These are phyloP conservation scores for Orbilia ellipsospora DNA, from an alignment of 2,329 filamentous ascomycete genomes.

Conservation along the genomic window DNA sequence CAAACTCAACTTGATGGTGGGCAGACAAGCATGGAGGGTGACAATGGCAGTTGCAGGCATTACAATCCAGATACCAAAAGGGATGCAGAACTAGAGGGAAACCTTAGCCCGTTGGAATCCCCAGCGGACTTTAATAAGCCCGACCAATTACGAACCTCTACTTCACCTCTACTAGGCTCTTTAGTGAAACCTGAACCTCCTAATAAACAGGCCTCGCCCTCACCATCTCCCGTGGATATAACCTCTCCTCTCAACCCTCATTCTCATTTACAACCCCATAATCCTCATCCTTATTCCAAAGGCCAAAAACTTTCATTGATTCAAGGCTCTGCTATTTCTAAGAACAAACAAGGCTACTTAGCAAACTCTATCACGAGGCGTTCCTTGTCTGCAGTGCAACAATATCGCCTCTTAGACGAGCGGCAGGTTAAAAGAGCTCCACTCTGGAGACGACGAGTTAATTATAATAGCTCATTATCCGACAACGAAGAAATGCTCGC, in stretches of 20 bases:
- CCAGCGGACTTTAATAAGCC: slow-evolving; percentile 47
- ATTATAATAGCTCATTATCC: slow-evolving; percentile 54
- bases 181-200: slow-evolving; percentile 52
- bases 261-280: slow-evolving; percentile 15
- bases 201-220: slow-evolving; percentile 52
- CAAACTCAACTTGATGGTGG: slow-evolving; percentile 17
- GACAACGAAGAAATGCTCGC: slow-evolving; percentile 55
- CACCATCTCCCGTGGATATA: slow-evolving; percentile 38
- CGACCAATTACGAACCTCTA: slow-evolving; percentile 48
- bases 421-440: slow-evolving; percentile 55
- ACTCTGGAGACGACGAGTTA: slow-evolving; percentile 55
- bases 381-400: slow-evolving; percentile 53
- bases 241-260: slow-evolving; percentile 27
- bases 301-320: slow-evolving; percentile 5
- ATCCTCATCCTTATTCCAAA: slow-evolving; percentile 15
- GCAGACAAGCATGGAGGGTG: slow-evolving; percentile 10
- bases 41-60: slow-evolving; percentile 26
- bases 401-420: slow-evolving; percentile 55
- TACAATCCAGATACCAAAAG: slow-evolving; percentile 41
- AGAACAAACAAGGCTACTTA: slow-evolving; percentile 33
- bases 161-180: slow-evolving; percentile 34
- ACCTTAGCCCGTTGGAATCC: slow-evolving; percentile 52
- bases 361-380: slow-evolving; percentile 24
- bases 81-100: slow-evolving; percentile 40
- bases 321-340: slow-evolving; percentile 11